These are phyloP conservation scores for Picocystis salinarum DNA, from an alignment of 139 green algal genomes.

Conservation along the genomic window DNA sequence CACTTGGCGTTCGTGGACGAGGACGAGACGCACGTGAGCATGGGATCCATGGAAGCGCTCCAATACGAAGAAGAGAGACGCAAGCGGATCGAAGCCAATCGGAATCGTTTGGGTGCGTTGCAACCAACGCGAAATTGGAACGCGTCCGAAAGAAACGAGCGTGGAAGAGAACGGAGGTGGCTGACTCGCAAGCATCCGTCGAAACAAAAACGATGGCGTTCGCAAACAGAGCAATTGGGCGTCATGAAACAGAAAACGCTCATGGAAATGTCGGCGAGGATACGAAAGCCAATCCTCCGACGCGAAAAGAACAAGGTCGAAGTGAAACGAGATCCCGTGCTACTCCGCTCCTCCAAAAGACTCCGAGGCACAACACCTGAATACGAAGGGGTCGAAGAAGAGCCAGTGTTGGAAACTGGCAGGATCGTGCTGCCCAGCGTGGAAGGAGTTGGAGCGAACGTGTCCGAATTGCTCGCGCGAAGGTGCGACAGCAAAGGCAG, in stretches of 20 bases:
- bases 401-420: neutral
- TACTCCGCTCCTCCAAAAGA: neutral
- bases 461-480: neutral
- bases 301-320: neutral
- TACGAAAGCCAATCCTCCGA: slow-evolving; percentile 3
- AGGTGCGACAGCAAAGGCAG: slow-evolving; percentile 22
- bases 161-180: too few species aligned
- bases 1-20: too few species aligned
- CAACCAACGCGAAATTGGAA: too few species aligned
- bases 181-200: too few species aligned
- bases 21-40: too few species aligned
- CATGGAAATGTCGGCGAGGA: slow-evolving; percentile 3
- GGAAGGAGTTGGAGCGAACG: slow-evolving; percentile 2
- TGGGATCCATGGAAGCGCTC: too few species aligned
- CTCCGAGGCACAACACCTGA: neutral
- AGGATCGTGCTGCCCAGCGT: neutral
- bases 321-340: slow-evolving; percentile 1
- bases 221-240: slow-evolving; percentile 24
- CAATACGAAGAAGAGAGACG: too few species aligned
- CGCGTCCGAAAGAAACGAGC: too few species aligned
- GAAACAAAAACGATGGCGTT: too few species aligned
- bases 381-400: neutral
- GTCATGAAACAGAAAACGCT: slow-evolving; percentile 12
- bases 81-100: too few species aligned
- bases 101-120: too few species aligned